A percentile compares a stretch with the other conserved stretches of the same genome.
phyloP scores from a whole-genome alignment of 495 filamentous ascomycete species.

The Neurospora tetraspora region DNA sequence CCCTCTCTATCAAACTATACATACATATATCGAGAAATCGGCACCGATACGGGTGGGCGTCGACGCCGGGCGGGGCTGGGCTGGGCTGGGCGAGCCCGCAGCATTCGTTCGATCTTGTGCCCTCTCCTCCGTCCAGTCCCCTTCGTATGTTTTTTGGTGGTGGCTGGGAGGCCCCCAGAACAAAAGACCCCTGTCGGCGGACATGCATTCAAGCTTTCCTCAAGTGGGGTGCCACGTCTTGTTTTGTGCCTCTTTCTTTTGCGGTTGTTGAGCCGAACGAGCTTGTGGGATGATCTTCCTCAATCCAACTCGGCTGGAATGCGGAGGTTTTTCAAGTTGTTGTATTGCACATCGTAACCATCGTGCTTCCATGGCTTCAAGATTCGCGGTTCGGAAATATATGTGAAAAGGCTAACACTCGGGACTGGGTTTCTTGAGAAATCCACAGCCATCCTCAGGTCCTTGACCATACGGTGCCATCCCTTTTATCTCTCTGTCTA shows the following conservation, averaged over 20 bases:
- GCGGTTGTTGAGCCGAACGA: neutral
- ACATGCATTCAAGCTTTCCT: neutral
- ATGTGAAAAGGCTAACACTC: neutral
- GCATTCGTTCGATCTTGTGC: too few species aligned
- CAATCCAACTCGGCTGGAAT: neutral
- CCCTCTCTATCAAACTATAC: neutral
- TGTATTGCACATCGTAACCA: too few species aligned
- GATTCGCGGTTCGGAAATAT: neutral
- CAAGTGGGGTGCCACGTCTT: neutral
- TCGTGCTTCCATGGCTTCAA: neutral
- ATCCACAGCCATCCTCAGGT: neutral
- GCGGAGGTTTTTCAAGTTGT: neutral
- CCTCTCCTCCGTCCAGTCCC: too few species aligned
- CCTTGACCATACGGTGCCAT: neutral
- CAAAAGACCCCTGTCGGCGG: neutral
- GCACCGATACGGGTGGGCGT: neutral
- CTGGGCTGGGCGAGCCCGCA: neutral
- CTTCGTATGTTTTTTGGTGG: neutral
- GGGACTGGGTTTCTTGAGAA: neutral
- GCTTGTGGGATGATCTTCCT: neutral
- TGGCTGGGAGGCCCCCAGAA: neutral
- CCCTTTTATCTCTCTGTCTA: neutral
- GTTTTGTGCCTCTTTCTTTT: neutral
- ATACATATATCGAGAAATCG: neutral
- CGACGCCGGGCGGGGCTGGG: neutral